A percentile compares a stretch with the other conserved stretches of the same genome.
phyloP scores from a whole-genome alignment of 2,329 filamentous ascomycete genomes.

The Myrmaecium sp. region DNA sequence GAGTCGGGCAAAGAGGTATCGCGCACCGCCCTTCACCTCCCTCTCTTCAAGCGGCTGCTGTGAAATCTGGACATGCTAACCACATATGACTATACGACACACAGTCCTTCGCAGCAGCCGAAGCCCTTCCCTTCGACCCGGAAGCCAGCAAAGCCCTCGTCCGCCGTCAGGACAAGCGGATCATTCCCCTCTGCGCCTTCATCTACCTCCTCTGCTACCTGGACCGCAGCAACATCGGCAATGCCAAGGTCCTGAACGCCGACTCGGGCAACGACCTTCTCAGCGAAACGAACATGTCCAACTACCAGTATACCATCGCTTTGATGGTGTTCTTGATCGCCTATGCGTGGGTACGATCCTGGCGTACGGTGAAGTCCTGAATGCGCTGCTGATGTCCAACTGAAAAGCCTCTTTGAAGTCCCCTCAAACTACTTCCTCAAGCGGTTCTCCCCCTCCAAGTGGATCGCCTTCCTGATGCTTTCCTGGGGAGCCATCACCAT shows the following conservation, averaged over 20 bases:
- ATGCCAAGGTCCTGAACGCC: slow-evolving; percentile 44
- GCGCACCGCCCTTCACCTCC: background rate
- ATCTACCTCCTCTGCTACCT: slow-evolving; percentile 55
- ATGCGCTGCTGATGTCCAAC: background rate
- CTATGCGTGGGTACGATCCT: slow-evolving; percentile 7
- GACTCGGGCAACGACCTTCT: slow-evolving; percentile 45
- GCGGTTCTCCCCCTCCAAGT: slow-evolving; percentile 29
- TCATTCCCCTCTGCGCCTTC: slow-evolving; percentile 43
- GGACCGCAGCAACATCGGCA: slow-evolving; percentile 44
- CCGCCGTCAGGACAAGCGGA: slow-evolving; percentile 37
- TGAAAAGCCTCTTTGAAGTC: slow-evolving; percentile 21
- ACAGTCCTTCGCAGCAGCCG: no score
- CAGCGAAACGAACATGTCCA: slow-evolving; percentile 42
- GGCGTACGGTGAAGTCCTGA: background rate
- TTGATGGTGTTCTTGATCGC: slow-evolving; percentile 15
- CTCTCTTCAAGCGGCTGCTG: background rate
- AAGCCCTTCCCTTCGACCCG: slow-evolving; percentile 2
- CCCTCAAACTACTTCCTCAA: slow-evolving; percentile 47
- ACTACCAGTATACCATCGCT: slow-evolving; percentile 31
- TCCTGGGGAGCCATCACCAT: slow-evolving; percentile 29
- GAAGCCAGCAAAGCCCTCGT: slow-evolving; percentile 4
- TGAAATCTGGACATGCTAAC: no score
- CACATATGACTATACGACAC: no score
- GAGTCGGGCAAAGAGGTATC: slow-evolving; percentile 1
- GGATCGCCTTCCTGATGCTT: slow-evolving; percentile 27